phyloP scores from a whole-genome alignment of 2,329 filamentous ascomycete genomes.

The Claviceps pazoutovae region DNA sequence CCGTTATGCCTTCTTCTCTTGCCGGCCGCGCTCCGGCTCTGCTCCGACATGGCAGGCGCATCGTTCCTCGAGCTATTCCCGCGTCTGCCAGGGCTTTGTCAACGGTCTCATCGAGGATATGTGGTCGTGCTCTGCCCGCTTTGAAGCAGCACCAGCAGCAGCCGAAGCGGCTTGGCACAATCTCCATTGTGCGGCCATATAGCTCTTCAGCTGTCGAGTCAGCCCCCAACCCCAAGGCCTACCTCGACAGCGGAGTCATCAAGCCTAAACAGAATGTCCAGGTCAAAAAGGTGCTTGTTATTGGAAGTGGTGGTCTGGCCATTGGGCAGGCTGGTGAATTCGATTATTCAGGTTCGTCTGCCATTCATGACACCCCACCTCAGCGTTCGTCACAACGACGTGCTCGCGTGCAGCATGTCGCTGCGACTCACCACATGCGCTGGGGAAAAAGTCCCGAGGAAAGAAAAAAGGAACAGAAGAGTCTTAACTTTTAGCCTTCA shows the following conservation, averaged over 20 bases:
- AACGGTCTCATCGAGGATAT: constrained; percentile 20
- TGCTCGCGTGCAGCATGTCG: background rate
- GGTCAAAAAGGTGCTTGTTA: constrained; percentile 94
- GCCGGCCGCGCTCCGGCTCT: constrained; percentile 44
- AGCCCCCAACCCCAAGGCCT: constrained; percentile 71
- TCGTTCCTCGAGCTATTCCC: constrained; percentile 27
- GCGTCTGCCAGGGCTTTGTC: constrained; percentile 31
- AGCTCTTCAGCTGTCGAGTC: constrained; percentile 40
- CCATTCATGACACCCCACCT: background rate
- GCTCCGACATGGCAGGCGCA: constrained; percentile 39
- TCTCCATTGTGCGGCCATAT: constrained; percentile 28
- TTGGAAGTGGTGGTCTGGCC: constrained; percentile 85
- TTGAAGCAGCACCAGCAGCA: constrained; percentile 11
- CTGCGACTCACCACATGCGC: background rate
- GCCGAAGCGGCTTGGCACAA: constrained; percentile 33
- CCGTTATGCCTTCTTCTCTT: constrained; percentile 26
- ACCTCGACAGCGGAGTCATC: constrained; percentile 77
- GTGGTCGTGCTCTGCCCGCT: constrained; percentile 20
- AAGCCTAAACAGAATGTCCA: constrained; percentile 67
- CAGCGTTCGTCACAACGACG: background rate
- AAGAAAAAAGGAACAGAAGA: background rate
- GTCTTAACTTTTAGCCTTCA: background rate
- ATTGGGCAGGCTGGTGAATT: constrained; percentile 98
- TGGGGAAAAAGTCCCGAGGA: background rate
- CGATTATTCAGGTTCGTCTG: constrained; percentile 77